A percentile compares a stretch with the other conserved stretches of the same genome.
These are phyloP conservation scores for Aquilaria agallochum DNA, from an alignment of 441 rosid species.

Conservation along the genomic window DNA sequence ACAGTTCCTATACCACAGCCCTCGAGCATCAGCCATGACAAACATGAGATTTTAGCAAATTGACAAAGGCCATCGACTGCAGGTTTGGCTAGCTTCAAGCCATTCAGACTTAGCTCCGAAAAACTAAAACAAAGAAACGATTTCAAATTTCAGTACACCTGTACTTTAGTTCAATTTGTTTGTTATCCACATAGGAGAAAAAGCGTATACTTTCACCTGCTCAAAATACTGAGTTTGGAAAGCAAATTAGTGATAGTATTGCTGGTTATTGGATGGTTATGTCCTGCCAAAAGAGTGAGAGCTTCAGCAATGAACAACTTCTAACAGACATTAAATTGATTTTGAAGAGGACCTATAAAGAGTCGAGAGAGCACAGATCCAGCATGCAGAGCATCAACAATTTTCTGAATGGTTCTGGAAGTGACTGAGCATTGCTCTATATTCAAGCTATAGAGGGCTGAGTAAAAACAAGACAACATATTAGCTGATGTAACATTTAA, in stretches of 20 bases:
- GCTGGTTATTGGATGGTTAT: conserved; percentile 70
- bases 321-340: not conserved
- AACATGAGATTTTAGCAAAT: conserved; percentile 55
- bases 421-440: conserved; percentile 85
- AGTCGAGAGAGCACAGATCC: conserved; percentile 74
- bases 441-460: conserved; percentile 85
- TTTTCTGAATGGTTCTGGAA: conserved; percentile 85
- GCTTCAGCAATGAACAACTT: conserved; percentile 12
- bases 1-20: conserved; percentile 85
- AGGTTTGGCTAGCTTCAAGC: conserved; percentile 68
- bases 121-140: conserved; percentile 40
- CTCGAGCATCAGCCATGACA: conserved; percentile 78
- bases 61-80: conserved; percentile 65
- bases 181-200: conserved; percentile 1
- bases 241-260: conserved; percentile 55
- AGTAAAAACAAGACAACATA: not conserved
- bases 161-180: not conserved
- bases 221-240: conserved; percentile 58
- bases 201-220: conserved; percentile 40
- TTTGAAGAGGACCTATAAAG: conserved; percentile 51
- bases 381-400: conserved; percentile 62
- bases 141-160: not conserved
- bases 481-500: conserved; percentile 6
- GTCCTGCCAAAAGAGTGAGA: conserved; percentile 42
- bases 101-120: conserved; percentile 77